These are phyloP conservation scores for Coleophoma eucalyptorum DNA, from an alignment of 2,329 filamentous ascomycete species.

Conservation along the genomic window DNA sequence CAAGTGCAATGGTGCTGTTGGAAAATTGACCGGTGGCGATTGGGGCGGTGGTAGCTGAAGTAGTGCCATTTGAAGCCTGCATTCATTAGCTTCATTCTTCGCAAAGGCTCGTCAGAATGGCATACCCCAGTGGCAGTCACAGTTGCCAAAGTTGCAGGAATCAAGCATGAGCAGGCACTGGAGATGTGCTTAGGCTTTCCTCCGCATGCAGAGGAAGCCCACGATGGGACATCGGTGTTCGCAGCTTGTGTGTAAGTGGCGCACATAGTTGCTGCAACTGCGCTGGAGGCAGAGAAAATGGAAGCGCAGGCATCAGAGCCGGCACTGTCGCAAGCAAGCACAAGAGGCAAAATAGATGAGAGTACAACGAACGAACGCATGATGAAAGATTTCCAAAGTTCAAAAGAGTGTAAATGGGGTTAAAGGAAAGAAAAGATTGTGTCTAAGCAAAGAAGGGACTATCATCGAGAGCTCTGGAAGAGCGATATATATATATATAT, in stretches of 20 bases:
- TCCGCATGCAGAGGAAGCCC: conserved; percentile 4
- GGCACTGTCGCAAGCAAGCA: conserved; percentile 11
- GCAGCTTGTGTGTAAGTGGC: conserved; percentile 2
- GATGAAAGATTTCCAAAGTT: conserved; percentile 1
- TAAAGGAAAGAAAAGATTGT: background rate
- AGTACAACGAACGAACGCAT: conserved; percentile 13
- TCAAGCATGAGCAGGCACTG: conserved; percentile 13
- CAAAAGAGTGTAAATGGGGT: background rate
- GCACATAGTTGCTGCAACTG: conserved; percentile 8
- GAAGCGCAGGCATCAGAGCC: conserved; percentile 10
- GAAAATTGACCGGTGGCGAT: no score
- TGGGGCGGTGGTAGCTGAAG: background rate
- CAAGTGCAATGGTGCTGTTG: background rate
- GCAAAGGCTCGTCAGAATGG: background rate
- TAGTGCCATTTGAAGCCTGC: background rate
- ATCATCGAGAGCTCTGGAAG: no score
- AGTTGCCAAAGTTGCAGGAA: background rate
- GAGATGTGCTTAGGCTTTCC: conserved; percentile 12
- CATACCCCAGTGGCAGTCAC: background rate
- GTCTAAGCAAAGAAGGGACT: no score
- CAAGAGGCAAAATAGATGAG: conserved; percentile 7
- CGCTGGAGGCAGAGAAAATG: conserved; percentile 5
- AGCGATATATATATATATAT: no score
- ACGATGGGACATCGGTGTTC: background rate
- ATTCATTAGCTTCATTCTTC: background rate